Percentiles rank a stretch among this genome's conserved stretches.
Conservation (phyloP, 129 eudicot genomes). For the Pittosporum tobira region DNA sequence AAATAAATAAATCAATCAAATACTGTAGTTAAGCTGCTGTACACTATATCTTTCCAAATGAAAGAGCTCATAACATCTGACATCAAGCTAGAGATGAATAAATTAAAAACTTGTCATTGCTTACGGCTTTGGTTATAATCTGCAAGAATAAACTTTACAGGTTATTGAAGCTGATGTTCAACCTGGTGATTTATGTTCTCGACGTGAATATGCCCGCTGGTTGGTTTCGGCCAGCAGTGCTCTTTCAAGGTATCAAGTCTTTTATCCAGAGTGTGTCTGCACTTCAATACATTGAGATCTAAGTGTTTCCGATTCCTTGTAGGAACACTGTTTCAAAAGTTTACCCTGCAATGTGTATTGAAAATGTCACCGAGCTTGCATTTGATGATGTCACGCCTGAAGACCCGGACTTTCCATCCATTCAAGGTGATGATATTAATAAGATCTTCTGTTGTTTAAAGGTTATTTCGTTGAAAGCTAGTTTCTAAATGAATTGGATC, state of each 20-base stretch:
- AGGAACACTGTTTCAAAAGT: slow-evolving; percentile 85
- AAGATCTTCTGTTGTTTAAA: background rate
- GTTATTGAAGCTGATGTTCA: slow-evolving; percentile 90
- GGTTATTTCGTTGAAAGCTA: background rate
- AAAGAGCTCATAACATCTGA: background rate
- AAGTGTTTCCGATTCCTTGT: slow-evolving; percentile 6
- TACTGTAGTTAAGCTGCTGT: too few relatives aligned
- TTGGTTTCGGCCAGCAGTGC: slow-evolving; percentile 89
- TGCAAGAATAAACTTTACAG: slow-evolving; percentile 32
- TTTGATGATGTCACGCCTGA: slow-evolving; percentile 92
- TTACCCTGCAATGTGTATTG: slow-evolving; percentile 97
- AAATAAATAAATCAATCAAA: too few relatives aligned
- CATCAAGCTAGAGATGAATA: background rate
- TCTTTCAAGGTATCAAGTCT: slow-evolving; percentile 94
- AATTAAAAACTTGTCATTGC: slow-evolving; percentile 1
- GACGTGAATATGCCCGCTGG: slow-evolving; percentile 99
- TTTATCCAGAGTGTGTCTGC: background rate
- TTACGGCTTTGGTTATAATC: slow-evolving; percentile 10
- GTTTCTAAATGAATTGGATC: slow-evolving; percentile 18
- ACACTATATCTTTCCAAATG: background rate
- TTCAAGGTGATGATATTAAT: slow-evolving; percentile 53
- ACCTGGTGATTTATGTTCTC: slow-evolving; percentile 87
- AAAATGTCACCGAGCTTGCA: slow-evolving; percentile 87
- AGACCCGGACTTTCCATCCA: slow-evolving; percentile 90
- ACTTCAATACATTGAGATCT: background rate